phyloP scores from a whole-genome alignment of 495 filamentous ascomycete genomes.

The Aspergillus ostianus region DNA sequence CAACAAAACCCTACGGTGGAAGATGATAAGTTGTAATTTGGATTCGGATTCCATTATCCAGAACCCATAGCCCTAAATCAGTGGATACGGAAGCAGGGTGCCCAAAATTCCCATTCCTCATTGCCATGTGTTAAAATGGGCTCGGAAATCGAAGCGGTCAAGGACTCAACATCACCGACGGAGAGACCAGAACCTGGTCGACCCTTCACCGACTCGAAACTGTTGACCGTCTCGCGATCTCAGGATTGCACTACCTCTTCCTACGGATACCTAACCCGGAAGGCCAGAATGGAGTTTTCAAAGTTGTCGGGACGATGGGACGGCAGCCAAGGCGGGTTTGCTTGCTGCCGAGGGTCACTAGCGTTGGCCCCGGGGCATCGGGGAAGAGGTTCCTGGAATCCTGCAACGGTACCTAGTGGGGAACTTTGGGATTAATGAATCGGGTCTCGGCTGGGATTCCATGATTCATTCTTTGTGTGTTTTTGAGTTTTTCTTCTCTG shows the following conservation, averaged over 20 bases:
- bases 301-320: slow-evolving; percentile 13
- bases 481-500: neutral
- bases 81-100: slow-evolving; percentile 3
- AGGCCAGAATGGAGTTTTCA: slow-evolving; percentile 6
- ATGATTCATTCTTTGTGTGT: slow-evolving; percentile 3
- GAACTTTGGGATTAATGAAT: slow-evolving; percentile 1
- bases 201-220: slow-evolving; percentile 21
- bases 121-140: slow-evolving; percentile 18
- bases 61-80: neutral
- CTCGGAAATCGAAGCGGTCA: slow-evolving; percentile 11
- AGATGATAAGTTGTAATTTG: neutral
- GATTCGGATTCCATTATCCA: neutral
- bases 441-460: slow-evolving; percentile 1
- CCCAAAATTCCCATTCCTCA: slow-evolving; percentile 2
- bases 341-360: slow-evolving; percentile 19
- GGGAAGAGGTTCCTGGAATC: slow-evolving; percentile 27
- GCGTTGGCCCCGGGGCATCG: slow-evolving; percentile 18
- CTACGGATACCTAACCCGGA: neutral
- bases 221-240: slow-evolving; percentile 3
- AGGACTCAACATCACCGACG: neutral
- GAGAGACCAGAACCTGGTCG: slow-evolving; percentile 1
- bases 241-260: slow-evolving; percentile 10
- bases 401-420: slow-evolving; percentile 27
- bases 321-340: slow-evolving; percentile 17
- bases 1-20: neutral